Base-by-base conservation (phyloP, 2,329 filamentous ascomycete species). In the Microdochium paspali region DNA sequence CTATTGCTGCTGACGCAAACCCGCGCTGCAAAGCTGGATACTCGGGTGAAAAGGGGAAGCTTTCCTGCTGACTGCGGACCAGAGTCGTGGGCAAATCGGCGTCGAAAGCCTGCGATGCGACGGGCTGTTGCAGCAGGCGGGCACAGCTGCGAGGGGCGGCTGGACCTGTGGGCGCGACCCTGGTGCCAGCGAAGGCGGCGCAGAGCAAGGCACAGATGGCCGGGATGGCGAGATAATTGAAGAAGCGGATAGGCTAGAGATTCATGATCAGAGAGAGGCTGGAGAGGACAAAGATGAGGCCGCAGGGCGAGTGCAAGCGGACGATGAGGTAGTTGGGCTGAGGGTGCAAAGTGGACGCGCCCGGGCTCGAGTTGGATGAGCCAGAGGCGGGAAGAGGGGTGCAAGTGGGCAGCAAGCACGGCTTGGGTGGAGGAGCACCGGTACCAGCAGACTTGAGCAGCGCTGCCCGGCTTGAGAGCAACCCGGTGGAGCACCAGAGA, bases 41-140 rank as follows among this genome's bases (percentile, higher is more conserved):
- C n/a, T n/a, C n/a, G n/a, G n/a, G n/a, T n/a, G n/a, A n/a, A n/a
- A n/a, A n/a, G n/a, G n/a, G n/a, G n/a, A n/a, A n/a, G n/a, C n/a
- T n/a, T n/a, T n/a, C n/a, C n/a, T n/a, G n/a, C n/a, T n/a, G n/a
- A n/a, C n/a, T n/a, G n/a, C n/a, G n/a, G n/a, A n/a, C n/a, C n/a
- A n/a, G n/a, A n/a, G n/a, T n/a, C n/a, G n/a, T n/a, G n/a, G 13
- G 13, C 26, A 7, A 28, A 13, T 7, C 7, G 26, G 7, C 26
- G 26, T 28, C 26, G 26, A 13, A 50, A 48, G 48, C 46, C 50
- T 56, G 49, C 55, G 47, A 47, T 47, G 47, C 46, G 46, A 44
- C 26, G 44, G 35, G n/a, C n/a, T n/a, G n/a, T n/a, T 35, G 32
- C 45, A 46, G 47, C 43, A 48, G 47, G 25, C 43, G 24, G 47